Conservation (phyloP, 2,329 filamentous ascomycete species). For the Verticillium tricorpus region DNA sequence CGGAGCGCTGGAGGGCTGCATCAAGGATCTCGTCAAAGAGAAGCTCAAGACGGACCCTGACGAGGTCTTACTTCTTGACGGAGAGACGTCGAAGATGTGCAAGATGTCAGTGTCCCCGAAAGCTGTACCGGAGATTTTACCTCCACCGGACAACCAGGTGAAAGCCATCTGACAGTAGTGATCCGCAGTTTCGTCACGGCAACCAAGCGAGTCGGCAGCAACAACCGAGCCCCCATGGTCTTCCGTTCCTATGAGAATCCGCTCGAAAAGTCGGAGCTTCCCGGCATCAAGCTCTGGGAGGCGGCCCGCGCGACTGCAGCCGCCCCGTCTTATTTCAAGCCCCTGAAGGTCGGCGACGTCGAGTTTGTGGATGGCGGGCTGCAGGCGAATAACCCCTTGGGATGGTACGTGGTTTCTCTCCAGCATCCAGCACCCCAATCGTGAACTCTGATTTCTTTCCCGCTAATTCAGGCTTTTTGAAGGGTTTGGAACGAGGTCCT, state of each 20-base stretch:
- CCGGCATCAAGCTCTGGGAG: conserved; percentile 6
- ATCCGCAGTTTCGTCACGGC: background rate
- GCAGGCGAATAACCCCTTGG: background rate
- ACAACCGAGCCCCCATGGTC: background rate
- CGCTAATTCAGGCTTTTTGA: background rate
- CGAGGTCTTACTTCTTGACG: background rate
- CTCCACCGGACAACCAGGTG: too few relatives aligned
- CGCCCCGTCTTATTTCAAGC: conserved; percentile 10
- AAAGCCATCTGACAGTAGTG: too few relatives aligned
- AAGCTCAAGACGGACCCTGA: background rate
- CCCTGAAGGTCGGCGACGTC: background rate
- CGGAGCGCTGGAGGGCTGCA: background rate
- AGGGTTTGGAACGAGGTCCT: conserved; percentile 12
- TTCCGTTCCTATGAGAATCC: conserved; percentile 8
- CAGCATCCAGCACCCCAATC: background rate
- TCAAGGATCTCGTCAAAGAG: background rate
- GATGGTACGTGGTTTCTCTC: background rate
- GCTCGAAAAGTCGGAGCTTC: conserved; percentile 3
- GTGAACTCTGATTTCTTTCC: background rate
- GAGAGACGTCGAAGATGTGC: background rate
- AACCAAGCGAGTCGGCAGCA: background rate
- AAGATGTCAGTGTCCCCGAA: background rate
- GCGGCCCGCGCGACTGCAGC: conserved; percentile 15
- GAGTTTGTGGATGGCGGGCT: conserved; percentile 8
- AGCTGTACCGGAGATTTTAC: too few relatives aligned